Evolutionary conservation across 1,139 yeast species (phyloP), one percentile per base, ranked within the genome.

Genomic region (Groenewaldozyma auringiensis): DNA sequence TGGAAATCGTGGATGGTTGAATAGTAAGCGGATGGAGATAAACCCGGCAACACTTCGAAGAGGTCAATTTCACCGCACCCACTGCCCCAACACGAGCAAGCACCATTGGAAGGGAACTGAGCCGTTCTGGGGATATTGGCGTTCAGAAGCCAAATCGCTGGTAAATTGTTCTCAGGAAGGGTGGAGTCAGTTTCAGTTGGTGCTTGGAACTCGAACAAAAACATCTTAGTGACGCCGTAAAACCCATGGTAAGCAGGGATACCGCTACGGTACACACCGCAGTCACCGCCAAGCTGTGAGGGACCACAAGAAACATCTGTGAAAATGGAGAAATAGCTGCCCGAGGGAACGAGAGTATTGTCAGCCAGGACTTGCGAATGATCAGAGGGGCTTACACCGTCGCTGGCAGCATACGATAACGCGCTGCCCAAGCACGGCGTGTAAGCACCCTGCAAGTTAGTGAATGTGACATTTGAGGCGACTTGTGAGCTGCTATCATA

Each of bases 21-120:
- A 83, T 65, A 89, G 72, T 62, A 80, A 79, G 62, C 72, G 68
- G 53, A 86, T 80, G 54, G 68, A 50, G 85, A 79, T 54, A 95
- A 95, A 32, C 85, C 59, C 53, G 70, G 66, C 22, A 42, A 20
- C 57, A 86, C 77, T 73, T 92, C 98, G 59, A 89, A 89, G 52
- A 87, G 71, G 66, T 92, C 98, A 56, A 89, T 74, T 71, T 92
- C 98, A 66, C 97, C 97, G 70, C 98, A 92, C 43, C 97, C 97
- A 36, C 95, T 77, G 55, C 79, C 65, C 98, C 98, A 92, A 74
- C 97, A 92, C 22, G 96, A 87, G 72, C 96, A 84, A 13, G 72
- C 68, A 47, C 80, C 68, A 48, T 71, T 72, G 62, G 94, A 94
- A 61, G 94, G 92, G 62, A 89, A 92, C 70, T 92, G 96, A 51